A percentile compares a stretch with the other conserved stretches of the same genome.
Conservation (phyloP, 352 stramenopile genomes). For the Saprolegnia diclina region DNA sequence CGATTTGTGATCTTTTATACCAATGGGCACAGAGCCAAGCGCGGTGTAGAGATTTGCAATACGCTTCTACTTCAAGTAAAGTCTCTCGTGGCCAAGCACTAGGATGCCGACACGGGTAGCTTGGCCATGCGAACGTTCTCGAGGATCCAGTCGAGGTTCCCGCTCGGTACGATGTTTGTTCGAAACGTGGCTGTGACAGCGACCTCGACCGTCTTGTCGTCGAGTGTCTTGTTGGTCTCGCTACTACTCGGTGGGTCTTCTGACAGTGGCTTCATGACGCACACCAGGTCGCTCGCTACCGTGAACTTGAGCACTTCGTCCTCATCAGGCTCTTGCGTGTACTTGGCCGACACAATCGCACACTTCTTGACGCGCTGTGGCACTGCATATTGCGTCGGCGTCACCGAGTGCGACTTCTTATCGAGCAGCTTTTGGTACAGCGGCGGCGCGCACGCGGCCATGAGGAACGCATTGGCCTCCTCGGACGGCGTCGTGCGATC, state of each 20-base stretch:
- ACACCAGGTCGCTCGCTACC: background rate
- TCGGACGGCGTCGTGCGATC: background rate
- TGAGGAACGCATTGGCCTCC: background rate
- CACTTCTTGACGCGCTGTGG: background rate
- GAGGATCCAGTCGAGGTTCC: background rate
- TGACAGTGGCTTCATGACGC: background rate
- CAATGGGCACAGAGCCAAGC: too few species aligned
- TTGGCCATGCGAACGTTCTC: background rate
- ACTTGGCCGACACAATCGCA: background rate
- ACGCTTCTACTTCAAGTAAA: too few species aligned
- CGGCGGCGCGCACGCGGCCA: background rate
- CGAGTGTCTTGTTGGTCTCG: background rate
- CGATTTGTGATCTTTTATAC: too few species aligned
- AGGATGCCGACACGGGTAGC: too few species aligned
- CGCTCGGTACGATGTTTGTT: background rate
- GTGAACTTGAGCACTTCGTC: background rate
- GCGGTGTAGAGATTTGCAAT: too few species aligned
- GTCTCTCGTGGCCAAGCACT: too few species aligned
- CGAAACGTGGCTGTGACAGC: background rate
- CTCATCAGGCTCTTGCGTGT: background rate
- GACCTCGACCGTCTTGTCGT: background rate
- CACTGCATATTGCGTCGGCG: background rate
- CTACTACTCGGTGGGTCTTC: background rate
- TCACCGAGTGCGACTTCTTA: background rate
- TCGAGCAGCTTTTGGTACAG: slow-evolving; percentile 18